Percentiles rank a stretch among this genome's conserved stretches.
Evolutionary conservation across 2,329 filamentous ascomycete genomes (phyloP).

Genomic region (Diaporthe aspalathi): DNA sequence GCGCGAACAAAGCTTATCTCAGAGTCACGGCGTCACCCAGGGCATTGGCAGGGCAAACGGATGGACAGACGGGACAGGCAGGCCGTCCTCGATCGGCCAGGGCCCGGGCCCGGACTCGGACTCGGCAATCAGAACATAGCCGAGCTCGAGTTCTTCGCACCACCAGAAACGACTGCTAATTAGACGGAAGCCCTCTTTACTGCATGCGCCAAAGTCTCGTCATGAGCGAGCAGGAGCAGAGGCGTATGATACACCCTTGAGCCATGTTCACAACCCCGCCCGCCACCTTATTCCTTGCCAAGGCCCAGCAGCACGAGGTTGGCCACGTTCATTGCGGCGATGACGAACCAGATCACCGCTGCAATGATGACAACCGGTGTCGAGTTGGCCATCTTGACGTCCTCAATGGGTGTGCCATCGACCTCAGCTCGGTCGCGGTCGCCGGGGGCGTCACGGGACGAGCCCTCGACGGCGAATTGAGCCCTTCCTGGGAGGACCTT

Average conservation of each 20-base stretch:
- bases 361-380: slow-evolving; percentile 65
- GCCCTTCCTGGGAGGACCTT: slow-evolving; percentile 66
- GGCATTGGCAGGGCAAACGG: neutral
- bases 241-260: neutral
- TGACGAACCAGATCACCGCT: slow-evolving; percentile 67
- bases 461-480: slow-evolving; percentile 45
- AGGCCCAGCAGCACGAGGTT: slow-evolving; percentile 69
- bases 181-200: neutral
- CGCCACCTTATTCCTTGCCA: slow-evolving; percentile 10
- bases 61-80: neutral
- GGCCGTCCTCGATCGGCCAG: neutral
- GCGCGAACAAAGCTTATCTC: slow-evolving; percentile 11
- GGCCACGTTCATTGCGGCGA: slow-evolving; percentile 76
- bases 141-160: neutral
- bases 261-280: neutral
- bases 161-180: too few relatives aligned
- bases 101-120: slow-evolving; percentile 3
- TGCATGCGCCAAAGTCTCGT: neutral
- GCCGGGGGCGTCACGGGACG: slow-evolving; percentile 37
- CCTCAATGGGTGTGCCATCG: slow-evolving; percentile 44
- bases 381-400: slow-evolving; percentile 76
- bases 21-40: slow-evolving; percentile 1
- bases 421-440: slow-evolving; percentile 70
- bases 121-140: slow-evolving; percentile 14
- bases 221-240: too few relatives aligned